Conservation (phyloP, 2,329 filamentous ascomycete genomes). For the Dryadomyces sulphureus region DNA sequence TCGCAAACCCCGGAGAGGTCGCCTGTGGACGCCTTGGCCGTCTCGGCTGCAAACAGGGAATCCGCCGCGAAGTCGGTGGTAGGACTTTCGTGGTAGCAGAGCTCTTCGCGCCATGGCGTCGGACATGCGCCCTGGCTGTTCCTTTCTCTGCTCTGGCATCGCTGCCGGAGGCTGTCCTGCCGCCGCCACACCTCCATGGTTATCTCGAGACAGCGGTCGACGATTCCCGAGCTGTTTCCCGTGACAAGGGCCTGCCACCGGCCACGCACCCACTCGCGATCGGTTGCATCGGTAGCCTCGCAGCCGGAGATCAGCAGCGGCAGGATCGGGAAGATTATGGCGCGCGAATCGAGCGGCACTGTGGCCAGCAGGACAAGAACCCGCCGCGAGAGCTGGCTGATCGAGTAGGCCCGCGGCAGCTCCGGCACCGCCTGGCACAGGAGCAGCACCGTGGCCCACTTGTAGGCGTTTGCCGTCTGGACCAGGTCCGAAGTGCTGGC, state of each 20-base stretch:
- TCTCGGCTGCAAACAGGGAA: too few species aligned
- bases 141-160: neutral
- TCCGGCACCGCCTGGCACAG: constrained; percentile 4
- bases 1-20: too few species aligned
- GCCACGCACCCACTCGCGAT: constrained; percentile 3
- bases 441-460: constrained; percentile 2
- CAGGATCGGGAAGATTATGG: constrained; percentile 4
- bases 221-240: constrained; percentile 3
- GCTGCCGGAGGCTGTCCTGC: neutral
- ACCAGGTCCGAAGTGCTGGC: neutral
- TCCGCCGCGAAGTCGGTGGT: too few species aligned
- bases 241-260: constrained; percentile 1
- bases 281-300: neutral
- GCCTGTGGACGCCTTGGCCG: too few species aligned
- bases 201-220: constrained; percentile 5
- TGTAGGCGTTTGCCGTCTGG: constrained; percentile 4
- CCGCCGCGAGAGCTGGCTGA: neutral
- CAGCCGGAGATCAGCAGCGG: constrained; percentile 4
- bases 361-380: constrained; percentile 3
- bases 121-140: too few species aligned
- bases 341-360: constrained; percentile 2
- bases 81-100: too few species aligned
- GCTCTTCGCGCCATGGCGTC: too few species aligned
- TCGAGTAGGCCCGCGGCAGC: neutral
- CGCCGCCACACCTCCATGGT: constrained; percentile 5